phyloP scores from a whole-genome alignment of 2,329 filamentous ascomycete genomes.

The Pyrenophora tritici-repentis region DNA sequence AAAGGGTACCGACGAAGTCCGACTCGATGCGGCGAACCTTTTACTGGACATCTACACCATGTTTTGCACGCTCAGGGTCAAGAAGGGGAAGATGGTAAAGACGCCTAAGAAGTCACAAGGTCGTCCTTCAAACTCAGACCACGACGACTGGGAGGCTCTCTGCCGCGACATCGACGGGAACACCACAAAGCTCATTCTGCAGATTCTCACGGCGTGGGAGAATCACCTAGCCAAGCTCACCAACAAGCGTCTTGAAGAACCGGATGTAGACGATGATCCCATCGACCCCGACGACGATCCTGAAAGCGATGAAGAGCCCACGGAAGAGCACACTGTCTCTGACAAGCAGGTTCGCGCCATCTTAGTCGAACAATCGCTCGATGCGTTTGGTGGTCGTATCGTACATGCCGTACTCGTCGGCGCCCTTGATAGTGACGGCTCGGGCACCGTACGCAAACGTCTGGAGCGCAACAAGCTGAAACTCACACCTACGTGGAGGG shows the following conservation, averaged over 20 bases:
- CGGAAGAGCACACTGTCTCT: constrained; percentile 48
- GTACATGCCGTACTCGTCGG: constrained; percentile 78
- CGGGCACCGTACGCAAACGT: constrained; percentile 65
- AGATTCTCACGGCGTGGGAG: constrained; percentile 79
- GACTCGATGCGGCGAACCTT: constrained; percentile 73
- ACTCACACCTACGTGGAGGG: constrained; percentile 83
- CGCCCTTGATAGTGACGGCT: constrained; percentile 66
- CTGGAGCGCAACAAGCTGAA: constrained; percentile 78
- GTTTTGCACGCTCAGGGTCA: constrained; percentile 72
- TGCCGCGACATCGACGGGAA: constrained; percentile 71
- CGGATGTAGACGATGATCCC: constrained; percentile 72
- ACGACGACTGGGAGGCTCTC: constrained; percentile 60
- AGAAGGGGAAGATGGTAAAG: constrained; percentile 37
- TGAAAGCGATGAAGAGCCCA: constrained; percentile 58
- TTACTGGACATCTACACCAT: constrained; percentile 82
- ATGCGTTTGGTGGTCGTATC: constrained; percentile 82
- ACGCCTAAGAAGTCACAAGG: constrained; percentile 39
- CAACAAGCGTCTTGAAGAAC: constrained; percentile 47
- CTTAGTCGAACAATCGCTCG: constrained; percentile 82
- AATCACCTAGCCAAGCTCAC: constrained; percentile 59
- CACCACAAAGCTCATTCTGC: constrained; percentile 68
- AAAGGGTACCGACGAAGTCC: constrained; percentile 75
- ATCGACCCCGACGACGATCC: constrained; percentile 69
- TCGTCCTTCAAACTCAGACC: constrained; percentile 31
- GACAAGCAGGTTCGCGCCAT: constrained; percentile 68